These are phyloP conservation scores for Tulasnella sp. DNA, from an alignment of 768 basidiomycete species.

Conservation along the genomic window DNA sequence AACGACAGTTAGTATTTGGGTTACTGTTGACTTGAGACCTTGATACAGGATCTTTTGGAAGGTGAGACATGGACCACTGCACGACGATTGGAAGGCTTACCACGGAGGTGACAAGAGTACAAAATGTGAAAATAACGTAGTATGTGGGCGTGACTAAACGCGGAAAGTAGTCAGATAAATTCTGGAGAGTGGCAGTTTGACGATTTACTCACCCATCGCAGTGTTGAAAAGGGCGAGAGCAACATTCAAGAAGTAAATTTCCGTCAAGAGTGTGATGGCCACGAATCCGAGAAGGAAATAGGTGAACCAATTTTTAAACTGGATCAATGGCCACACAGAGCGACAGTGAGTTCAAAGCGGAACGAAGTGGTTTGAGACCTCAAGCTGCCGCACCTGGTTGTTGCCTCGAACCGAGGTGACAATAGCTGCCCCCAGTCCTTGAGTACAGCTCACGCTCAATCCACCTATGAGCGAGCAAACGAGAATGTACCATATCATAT, in stretches of 20 bases:
- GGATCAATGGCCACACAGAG: background rate
- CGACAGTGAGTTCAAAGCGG: background rate
- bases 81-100: constrained; percentile 1
- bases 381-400: constrained; percentile 54
- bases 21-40: constrained; percentile 42
- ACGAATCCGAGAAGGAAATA: constrained; percentile 80
- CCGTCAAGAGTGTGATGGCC: constrained; percentile 75
- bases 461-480: constrained; percentile 99
- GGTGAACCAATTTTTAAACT: constrained; percentile 92
- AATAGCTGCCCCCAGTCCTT: constrained; percentile 78
- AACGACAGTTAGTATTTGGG: constrained; percentile 84
- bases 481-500: constrained; percentile 91
- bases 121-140: constrained; percentile 43
- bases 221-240: constrained; percentile 94
- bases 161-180: background rate
- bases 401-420: constrained; percentile 70
- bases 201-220: background rate
- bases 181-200: background rate
- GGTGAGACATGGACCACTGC: background rate
- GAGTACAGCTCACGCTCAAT: constrained; percentile 88
- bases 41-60: constrained; percentile 40
- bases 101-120: constrained; percentile 40
- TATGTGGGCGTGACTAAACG: constrained; percentile 37
- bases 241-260: constrained; percentile 93
- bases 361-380: too few species aligned